Percentiles rank a stretch among this genome's conserved stretches.
Evolutionary conservation across 306 rosid species (phyloP).

Genomic region (Abrus precatorius): DNA sequence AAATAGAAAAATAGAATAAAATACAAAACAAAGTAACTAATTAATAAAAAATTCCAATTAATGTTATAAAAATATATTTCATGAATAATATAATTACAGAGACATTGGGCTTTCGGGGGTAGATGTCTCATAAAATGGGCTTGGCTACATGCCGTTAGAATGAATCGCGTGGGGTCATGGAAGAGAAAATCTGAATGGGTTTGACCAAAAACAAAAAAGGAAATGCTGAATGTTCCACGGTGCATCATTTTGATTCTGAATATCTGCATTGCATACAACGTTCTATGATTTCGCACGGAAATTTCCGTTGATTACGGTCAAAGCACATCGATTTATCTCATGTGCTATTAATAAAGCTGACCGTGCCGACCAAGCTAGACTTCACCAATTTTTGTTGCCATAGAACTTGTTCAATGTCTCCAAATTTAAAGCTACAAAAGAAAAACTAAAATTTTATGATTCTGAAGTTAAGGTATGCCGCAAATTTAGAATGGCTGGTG

Average conservation of each 20-base stretch:
- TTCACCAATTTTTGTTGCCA: conserved; percentile 13
- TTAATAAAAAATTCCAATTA: too few relatives aligned
- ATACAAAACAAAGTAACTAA: too few relatives aligned
- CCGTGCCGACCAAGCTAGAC: conserved; percentile 13
- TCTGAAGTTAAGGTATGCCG: not conserved
- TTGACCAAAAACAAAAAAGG: too few relatives aligned
- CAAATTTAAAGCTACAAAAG: not conserved
- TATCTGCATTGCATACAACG: too few relatives aligned
- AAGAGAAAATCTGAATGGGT: not conserved
- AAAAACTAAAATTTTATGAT: not conserved
- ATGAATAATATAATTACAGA: too few relatives aligned
- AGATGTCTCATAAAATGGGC: not conserved
- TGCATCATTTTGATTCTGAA: conserved; percentile 18
- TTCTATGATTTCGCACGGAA: conserved; percentile 15
- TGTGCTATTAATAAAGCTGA: not conserved
- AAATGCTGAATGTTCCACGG: conserved; percentile 27
- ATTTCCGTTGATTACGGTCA: conserved; percentile 3
- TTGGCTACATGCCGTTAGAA: conserved; percentile 5
- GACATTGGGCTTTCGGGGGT: not conserved
- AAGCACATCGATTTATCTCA: not conserved
- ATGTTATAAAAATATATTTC: too few relatives aligned
- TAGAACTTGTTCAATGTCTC: not conserved
- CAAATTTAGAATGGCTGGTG: too few relatives aligned
- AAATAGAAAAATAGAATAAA: too few relatives aligned
- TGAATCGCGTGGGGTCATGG: conserved; percentile 45